A percentile compares a stretch with the other conserved stretches of the same genome.
Conservation (phyloP, 495 filamentous ascomycete species). For the Penicillium taxi region DNA sequence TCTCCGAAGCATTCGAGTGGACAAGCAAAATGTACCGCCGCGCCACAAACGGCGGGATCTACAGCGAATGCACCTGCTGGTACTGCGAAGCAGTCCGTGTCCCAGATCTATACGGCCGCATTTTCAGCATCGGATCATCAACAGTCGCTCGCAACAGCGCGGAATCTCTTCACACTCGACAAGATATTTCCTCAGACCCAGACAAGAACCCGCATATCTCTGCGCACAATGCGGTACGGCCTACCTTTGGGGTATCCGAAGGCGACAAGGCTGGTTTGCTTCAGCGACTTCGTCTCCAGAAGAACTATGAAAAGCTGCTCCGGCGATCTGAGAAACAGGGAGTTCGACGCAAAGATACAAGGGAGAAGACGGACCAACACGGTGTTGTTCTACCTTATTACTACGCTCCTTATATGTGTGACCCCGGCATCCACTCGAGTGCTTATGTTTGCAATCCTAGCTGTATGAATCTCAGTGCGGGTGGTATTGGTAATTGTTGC, state of each 20-base stretch:
- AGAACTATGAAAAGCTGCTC: conserved; percentile 52
- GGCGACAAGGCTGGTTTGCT: conserved; percentile 5
- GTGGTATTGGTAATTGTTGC: too few relatives aligned
- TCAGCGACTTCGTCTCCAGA: conserved; percentile 26
- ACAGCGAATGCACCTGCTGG: conserved; percentile 82
- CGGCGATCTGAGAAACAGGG: conserved; percentile 56
- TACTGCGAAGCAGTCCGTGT: conserved; percentile 75
- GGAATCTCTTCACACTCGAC: conserved; percentile 44
- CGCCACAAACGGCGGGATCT: conserved; percentile 48
- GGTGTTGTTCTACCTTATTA: conserved; percentile 39
- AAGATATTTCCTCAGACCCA: conserved; percentile 46
- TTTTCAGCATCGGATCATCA: conserved; percentile 22
- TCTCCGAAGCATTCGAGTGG: conserved; percentile 62
- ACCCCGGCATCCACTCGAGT: conserved; percentile 32
- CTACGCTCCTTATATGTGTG: conserved; percentile 47
- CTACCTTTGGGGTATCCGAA: conserved; percentile 8
- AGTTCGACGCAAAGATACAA: conserved; percentile 22
- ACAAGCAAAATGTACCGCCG: conserved; percentile 66
- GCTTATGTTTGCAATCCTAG: too few relatives aligned
- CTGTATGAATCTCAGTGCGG: too few relatives aligned
- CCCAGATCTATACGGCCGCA: conserved; percentile 41
- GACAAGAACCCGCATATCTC: conserved; percentile 64
- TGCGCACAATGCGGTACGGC: conserved; percentile 52
- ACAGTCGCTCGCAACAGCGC: conserved; percentile 31
- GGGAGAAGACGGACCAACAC: conserved; percentile 26